Percentiles rank a stretch among this genome's conserved stretches.
Evolutionary conservation across 2,329 filamentous ascomycete species (phyloP).

Genomic region (Furcasterigmium sp.): DNA sequence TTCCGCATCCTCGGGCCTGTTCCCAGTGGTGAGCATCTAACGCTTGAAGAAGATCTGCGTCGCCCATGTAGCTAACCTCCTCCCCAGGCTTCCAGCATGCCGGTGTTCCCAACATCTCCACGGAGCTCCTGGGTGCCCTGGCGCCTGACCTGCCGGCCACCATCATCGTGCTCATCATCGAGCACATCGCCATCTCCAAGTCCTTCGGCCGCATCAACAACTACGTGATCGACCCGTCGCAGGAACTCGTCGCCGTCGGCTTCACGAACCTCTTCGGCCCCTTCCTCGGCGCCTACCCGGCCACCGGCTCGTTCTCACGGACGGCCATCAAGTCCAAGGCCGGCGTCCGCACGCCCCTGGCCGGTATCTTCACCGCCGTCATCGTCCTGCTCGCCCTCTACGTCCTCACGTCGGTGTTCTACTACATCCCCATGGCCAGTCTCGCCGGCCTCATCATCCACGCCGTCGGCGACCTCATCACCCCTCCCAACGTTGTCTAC

Average conservation of each 20-base stretch:
- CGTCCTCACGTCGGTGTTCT: constrained; percentile 71
- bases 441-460: constrained; percentile 78
- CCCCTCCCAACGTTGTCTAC: constrained; percentile 67
- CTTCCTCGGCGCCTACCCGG: constrained; percentile 56
- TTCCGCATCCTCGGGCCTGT: constrained; percentile 64
- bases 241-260: constrained; percentile 74
- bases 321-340: constrained; percentile 84
- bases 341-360: constrained; percentile 73
- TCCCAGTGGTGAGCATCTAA: no score
- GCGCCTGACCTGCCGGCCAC: constrained; percentile 63
- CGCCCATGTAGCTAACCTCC: no score
- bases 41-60: no score
- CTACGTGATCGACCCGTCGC: constrained; percentile 73
- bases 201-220: constrained; percentile 76
- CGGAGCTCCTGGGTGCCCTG: constrained; percentile 56
- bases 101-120: constrained; percentile 57
- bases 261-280: constrained; percentile 71
- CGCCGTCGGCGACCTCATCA: constrained; percentile 72
- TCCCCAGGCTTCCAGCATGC: constrained; percentile 72
- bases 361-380: constrained; percentile 70
- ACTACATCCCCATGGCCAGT: constrained; percentile 69
- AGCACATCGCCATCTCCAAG: constrained; percentile 81
- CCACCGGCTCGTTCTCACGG: constrained; percentile 48
- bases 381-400: constrained; percentile 76
- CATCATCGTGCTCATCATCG: constrained; percentile 74